phyloP scores from a whole-genome alignment of 2,329 filamentous ascomycete species.

The Cadophora luteo-olivacea region DNA sequence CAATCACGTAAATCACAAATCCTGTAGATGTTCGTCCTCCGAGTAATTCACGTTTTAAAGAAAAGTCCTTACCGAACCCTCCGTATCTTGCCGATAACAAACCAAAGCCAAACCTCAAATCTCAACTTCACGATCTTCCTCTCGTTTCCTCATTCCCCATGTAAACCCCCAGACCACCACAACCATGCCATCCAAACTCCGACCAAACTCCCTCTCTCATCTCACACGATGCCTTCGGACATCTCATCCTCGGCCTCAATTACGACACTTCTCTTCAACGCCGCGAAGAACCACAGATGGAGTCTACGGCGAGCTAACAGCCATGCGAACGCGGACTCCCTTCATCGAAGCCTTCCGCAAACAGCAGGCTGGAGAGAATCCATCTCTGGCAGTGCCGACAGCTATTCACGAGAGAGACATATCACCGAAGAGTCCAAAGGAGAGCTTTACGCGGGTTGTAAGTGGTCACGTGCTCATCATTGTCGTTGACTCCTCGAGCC shows the following conservation, averaged over 20 bases:
- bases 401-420: conserved; percentile 54
- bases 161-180: not conserved
- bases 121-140: conserved; percentile 7
- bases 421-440: conserved; percentile 68
- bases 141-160: not conserved
- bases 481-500: not conserved
- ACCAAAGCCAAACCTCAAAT: not conserved
- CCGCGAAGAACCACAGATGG: conserved; percentile 51
- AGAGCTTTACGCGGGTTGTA: conserved; percentile 70
- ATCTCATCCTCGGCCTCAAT: conserved; percentile 5
- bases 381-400: conserved; percentile 27
- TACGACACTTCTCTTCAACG: conserved; percentile 34
- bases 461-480: conserved; percentile 41
- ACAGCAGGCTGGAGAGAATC: conserved; percentile 48
- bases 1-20: not conserved
- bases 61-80: conserved; percentile 1
- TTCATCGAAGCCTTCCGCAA: conserved; percentile 70
- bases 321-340: conserved; percentile 67
- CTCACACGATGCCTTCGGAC: not conserved
- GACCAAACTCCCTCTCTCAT: conserved; percentile 3
- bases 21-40: not conserved
- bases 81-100: conserved; percentile 12
- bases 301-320: conserved; percentile 64
- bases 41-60: not conserved
- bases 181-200: conserved; percentile 28